Evolutionary conservation across 78 protist genomes (phyloP), one percentile per base, ranked within the genome.

Genomic region (Dictyostelium citrinum): DNA sequence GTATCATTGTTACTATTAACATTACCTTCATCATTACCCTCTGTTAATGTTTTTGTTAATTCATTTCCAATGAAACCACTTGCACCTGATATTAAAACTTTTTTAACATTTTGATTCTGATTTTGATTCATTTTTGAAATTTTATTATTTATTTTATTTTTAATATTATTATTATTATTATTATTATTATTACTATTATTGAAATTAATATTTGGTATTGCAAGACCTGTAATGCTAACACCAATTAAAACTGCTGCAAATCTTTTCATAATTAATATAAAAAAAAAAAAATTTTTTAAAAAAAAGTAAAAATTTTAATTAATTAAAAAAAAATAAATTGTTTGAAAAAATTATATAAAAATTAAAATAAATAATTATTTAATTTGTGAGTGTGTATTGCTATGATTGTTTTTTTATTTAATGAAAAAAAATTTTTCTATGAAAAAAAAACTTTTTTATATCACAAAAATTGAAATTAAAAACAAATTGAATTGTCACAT

Each of bases 61-160:
- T 46, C 51, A 5, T 3, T 64, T 5, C 93, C 93, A 67, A 88
- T 79, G 27, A 88, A 88, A n/a, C 93, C 93, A 35, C 68, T 41
- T 27, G 81, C 27, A 4, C 93, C 93, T 61, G 80, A 33, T 14
- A 88, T 79, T 17, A 88, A 76, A 16, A 88, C 45, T 35, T 78
- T 88, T 55, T 85, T 83, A 31, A 27, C 45, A 33, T 70, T 10
- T 31, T 33, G 24, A 33, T 33, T 16, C 11, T n/a, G 31, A 24
- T 22, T 24, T 61, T 22, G 27, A 61, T 61, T 64, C 33, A 16
- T 35, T 29, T 24, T 70, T 31, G 77, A 27, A 12, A 31, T 70
- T 31, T 7, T 9, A 16, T 16, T 70, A 16, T 8, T 64, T 1
- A 5, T 60, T 60, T 60, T 60, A 60, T 60, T 58, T 5, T 14